phyloP scores from a whole-genome alignment of 2,329 filamentous ascomycete genomes.

The Alternaria brassicicola region DNA sequence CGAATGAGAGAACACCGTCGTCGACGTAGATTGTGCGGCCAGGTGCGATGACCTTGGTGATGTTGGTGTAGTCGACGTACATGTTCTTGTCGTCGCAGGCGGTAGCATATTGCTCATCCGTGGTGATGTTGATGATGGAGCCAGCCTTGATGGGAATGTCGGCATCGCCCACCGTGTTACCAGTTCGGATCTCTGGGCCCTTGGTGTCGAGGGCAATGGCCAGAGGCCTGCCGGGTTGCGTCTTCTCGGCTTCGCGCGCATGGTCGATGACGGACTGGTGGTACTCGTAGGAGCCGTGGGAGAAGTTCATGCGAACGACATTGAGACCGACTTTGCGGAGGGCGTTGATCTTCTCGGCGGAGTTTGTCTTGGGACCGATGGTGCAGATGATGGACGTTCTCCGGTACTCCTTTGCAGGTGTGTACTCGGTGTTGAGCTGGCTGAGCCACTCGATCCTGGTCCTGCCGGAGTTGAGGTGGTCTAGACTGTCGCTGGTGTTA shows the following conservation, averaged over 20 bases:
- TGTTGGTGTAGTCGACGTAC: constrained; percentile 99
- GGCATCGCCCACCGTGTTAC: constrained; percentile 71
- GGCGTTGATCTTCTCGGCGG: constrained; percentile 92
- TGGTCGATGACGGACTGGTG: constrained; percentile 98
- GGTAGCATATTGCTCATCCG: constrained; percentile 88
- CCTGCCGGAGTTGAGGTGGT: constrained; percentile 79
- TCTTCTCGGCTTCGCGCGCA: constrained; percentile 81
- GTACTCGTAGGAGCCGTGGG: constrained; percentile 91
- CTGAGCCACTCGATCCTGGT: constrained; percentile 73
- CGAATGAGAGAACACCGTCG: constrained; percentile 95
- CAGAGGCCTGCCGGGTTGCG: constrained; percentile 80
- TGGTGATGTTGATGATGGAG: constrained; percentile 91
- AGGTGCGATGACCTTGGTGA: constrained; percentile 92
- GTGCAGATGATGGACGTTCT: constrained; percentile 98
- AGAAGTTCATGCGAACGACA: constrained; percentile 99
- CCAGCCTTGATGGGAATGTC: constrained; percentile 84
- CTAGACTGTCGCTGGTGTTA: constrained; percentile 47
- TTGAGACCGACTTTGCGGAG: constrained; percentile 91
- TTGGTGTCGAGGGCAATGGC: constrained; percentile 91
- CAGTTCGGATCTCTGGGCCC: constrained; percentile 86
- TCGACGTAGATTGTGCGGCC: constrained; percentile 98
- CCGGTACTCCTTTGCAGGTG: constrained; percentile 87
- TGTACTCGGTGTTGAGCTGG: constrained; percentile 86
- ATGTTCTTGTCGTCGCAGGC: constrained; percentile 89
- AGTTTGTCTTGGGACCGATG: constrained; percentile 99